Conservation (phyloP, 1,139 yeast genomes). For the Magnusiomyces clavatus region DNA sequence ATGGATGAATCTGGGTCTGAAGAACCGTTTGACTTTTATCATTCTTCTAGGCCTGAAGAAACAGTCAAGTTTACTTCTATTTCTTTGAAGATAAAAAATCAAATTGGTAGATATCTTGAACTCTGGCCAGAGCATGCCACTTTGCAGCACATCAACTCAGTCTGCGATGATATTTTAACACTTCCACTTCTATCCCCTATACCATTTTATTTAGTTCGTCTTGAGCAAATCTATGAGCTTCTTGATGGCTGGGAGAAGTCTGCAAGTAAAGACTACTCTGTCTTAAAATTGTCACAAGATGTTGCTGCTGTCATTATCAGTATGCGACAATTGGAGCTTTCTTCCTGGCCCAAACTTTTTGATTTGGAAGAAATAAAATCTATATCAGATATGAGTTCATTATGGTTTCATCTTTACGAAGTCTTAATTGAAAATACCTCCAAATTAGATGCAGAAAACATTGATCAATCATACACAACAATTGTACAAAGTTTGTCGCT, state of each 20-base stretch:
- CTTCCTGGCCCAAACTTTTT: conserved; percentile 78
- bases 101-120: conserved; percentile 43
- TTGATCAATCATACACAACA: conserved; percentile 21
- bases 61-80: conserved; percentile 50
- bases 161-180: conserved; percentile 59
- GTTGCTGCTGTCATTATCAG: conserved; percentile 65
- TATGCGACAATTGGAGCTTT: conserved; percentile 84
- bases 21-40: conserved; percentile 53
- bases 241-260: conserved; percentile 91
- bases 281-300: conserved; percentile 47
- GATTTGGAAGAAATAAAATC: conserved; percentile 51
- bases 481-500: conserved; percentile 65
- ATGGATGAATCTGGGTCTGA: conserved; percentile 9
- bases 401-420: conserved; percentile 93
- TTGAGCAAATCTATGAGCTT: conserved; percentile 78
- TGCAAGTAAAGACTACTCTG: conserved; percentile 71
- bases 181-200: conserved; percentile 64
- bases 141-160: conserved; percentile 54
- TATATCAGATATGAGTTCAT: conserved; percentile 53
- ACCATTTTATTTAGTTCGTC: conserved; percentile 67
- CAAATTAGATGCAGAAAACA: conserved; percentile 21
- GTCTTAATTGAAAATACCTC: conserved; percentile 37
- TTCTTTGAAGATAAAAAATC: conserved; percentile 42
- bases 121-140: conserved; percentile 98
- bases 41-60: conserved; percentile 56